These are phyloP conservation scores for Podaxis sp. DNA, from an alignment of 768 basidiomycete species.

Conservation along the genomic window DNA sequence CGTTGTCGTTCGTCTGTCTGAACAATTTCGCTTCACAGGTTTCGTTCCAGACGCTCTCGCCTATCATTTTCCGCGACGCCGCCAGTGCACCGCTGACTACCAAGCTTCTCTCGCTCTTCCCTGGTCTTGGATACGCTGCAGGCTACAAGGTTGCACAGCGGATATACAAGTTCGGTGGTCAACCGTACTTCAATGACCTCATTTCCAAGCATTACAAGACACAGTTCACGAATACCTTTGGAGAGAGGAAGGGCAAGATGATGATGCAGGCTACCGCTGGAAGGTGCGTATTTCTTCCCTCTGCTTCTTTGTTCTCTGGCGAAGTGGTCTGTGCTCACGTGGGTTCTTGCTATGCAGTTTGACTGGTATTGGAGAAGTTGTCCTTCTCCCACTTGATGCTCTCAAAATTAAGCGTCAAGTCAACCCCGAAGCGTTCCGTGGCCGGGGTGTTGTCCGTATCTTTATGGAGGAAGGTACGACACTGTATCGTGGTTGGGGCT, in stretches of 20 bases:
- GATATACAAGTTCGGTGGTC: slow-evolving; percentile 97
- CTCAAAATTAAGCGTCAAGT: slow-evolving; percentile 99
- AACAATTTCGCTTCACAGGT: not conserved
- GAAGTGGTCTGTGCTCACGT: not conserved
- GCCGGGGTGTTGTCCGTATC: slow-evolving; percentile 86
- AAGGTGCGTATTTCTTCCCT: slow-evolving; percentile 49
- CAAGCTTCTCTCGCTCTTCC: slow-evolving; percentile 92
- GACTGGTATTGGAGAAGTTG: slow-evolving; percentile 94
- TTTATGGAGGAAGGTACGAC: slow-evolving; percentile 89
- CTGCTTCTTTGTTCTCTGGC: not conserved
- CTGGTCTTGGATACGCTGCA: slow-evolving; percentile 96
- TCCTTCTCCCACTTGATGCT: slow-evolving; percentile 93
- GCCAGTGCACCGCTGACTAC: slow-evolving; percentile 64
- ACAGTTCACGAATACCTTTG: slow-evolving; percentile 81
- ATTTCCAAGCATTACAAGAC: slow-evolving; percentile 80
- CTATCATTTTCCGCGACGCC: slow-evolving; percentile 85
- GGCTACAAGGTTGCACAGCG: slow-evolving; percentile 96
- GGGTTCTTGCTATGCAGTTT: slow-evolving; percentile 37
- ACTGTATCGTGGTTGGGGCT: slow-evolving; percentile 97
- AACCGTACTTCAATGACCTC: slow-evolving; percentile 96
- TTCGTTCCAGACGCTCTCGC: not conserved
- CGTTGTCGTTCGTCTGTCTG: not conserved
- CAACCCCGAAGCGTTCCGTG: slow-evolving; percentile 97
- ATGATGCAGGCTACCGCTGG: slow-evolving; percentile 95
- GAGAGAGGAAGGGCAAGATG: slow-evolving; percentile 93